A percentile compares a stretch with the other conserved stretches of the same genome.
Conservation (phyloP, 2,329 filamentous ascomycete genomes). For the Xylariaceae sp. region DNA sequence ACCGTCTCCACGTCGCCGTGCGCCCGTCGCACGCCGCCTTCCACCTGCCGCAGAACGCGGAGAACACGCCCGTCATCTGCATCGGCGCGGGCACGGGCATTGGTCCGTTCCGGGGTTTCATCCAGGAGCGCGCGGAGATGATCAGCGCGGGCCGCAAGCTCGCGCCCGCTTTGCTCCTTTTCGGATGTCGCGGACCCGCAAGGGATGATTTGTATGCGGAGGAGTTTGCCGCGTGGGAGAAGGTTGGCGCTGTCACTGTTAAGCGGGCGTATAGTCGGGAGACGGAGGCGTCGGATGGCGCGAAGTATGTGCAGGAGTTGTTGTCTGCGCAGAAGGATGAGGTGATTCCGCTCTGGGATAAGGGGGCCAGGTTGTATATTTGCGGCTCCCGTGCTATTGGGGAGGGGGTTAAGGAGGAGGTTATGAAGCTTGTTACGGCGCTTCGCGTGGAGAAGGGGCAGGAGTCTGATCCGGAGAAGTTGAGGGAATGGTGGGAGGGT, state of each 20-base stretch:
- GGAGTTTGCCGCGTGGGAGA: constrained; percentile 55
- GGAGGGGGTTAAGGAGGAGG: constrained; percentile 41
- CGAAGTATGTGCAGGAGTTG: constrained; percentile 44
- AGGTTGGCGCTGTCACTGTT: constrained; percentile 55
- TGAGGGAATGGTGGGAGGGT: constrained; percentile 44
- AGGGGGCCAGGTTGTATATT: constrained; percentile 54
- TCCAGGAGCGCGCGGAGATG: constrained; percentile 49
- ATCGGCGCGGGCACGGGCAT: constrained; percentile 48
- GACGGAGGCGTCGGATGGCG: constrained; percentile 42
- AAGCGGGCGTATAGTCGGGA: constrained; percentile 53
- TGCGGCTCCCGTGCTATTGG: constrained; percentile 56
- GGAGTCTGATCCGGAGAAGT: constrained; percentile 35
- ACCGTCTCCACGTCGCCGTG: constrained; percentile 39
- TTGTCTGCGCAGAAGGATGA: constrained; percentile 36
- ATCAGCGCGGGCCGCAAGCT: constrained; percentile 46
- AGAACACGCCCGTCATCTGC: constrained; percentile 46
- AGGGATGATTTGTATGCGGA: constrained; percentile 57
- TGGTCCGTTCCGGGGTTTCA: constrained; percentile 38
- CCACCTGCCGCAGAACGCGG: constrained; percentile 43
- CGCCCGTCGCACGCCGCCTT: constrained; percentile 38
- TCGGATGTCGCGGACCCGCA: constrained; percentile 53
- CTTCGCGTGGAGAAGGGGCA: constrained; percentile 28
- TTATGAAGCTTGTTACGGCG: constrained; percentile 33
- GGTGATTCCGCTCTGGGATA: constrained; percentile 36
- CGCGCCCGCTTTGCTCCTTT: constrained; percentile 59